These are phyloP conservation scores for Sclerotinia subarctica DNA, from an alignment of 2,329 filamentous ascomycete species.

Conservation along the genomic window DNA sequence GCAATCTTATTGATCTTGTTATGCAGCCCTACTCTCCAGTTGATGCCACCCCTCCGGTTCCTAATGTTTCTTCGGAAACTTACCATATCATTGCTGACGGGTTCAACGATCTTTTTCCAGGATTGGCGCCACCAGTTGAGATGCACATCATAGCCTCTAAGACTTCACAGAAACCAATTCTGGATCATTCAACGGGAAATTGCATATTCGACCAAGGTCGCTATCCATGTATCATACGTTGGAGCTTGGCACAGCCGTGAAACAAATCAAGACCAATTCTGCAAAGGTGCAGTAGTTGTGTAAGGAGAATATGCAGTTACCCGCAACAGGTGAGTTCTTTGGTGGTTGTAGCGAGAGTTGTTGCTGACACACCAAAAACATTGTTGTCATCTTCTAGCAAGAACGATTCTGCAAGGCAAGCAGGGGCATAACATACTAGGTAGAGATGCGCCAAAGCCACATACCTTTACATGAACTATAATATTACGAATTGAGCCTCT, in stretches of 20 bases:
- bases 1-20: conserved; percentile 13
- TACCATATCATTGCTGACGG: conserved; percentile 2
- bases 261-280: conserved; percentile 19
- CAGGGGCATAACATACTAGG: conserved; percentile 6
- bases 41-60: conserved; percentile 1
- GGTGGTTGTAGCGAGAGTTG: conserved; percentile 9
- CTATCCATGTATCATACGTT: conserved; percentile 21
- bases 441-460: conserved; percentile 2
- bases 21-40: conserved; percentile 16
- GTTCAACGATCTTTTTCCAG: conserved; percentile 11
- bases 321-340: conserved; percentile 8
- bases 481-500: conserved; percentile 9
- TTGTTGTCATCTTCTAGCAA: conserved; percentile 14
- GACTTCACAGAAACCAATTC: conserved; percentile 4
- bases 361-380: conserved; percentile 9
- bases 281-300: conserved; percentile 18
- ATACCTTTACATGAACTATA: conserved; percentile 7
- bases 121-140: neutral
- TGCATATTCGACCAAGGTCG: conserved; percentile 15
- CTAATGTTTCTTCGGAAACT: neutral
- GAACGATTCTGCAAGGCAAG: conserved; percentile 16
- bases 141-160: neutral
- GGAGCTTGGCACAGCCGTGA: conserved; percentile 19
- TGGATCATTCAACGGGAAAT: conserved; percentile 17
- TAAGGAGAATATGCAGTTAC: conserved; percentile 16